Evolutionary conservation across 2,329 filamentous ascomycete genomes (phyloP), one percentile per base, ranked within the genome.

Genomic region (Neonectria magnoliae): DNA sequence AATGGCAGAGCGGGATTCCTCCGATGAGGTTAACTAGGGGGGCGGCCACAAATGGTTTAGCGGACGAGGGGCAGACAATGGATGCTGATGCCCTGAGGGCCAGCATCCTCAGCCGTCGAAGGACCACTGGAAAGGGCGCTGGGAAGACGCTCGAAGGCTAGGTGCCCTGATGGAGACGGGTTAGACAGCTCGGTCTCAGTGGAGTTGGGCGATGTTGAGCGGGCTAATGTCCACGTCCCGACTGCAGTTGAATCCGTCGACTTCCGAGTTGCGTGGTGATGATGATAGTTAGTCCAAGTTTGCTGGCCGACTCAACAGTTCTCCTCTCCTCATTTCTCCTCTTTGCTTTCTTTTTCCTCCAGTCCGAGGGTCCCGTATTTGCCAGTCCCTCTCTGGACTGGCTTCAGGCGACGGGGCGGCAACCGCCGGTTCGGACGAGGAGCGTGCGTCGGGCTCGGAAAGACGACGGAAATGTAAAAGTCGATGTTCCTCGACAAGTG

Each of bases 101-200:
- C 60, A 72, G 70, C 70, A 72, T 72, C 47, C 68, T 68, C 67
- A 47, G 62, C 65, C 18, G 41, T 22, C 53, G 27, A 47, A 48
- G 33, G 31, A 16, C 36, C 56, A 60, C 63, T 63, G 57, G 31
- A 57, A 38, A 50, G 44, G 18, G 31, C 33, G 42, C 48, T 57
- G 20, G 20, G 29, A 50, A 18, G n/a, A 16, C 16, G 36, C 14
- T 16, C 36, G 14, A 38, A 16, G 25, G 5, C 25, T 25, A 25
- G 25, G 25, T 25, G 22, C 22, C 25, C 25, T 25, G 25, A 25
- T 25, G 25, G 25, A 25, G 4, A 25, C 25, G 25, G 5, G 25
- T 25, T 25, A 25, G 25, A 6, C 25, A 25, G 25, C 25, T 25
- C 25, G 25, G 36, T 38, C 36, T 38, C 14, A n/a, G 36, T 38